A percentile compares a stretch with the other conserved stretches of the same genome.
Conservation (phyloP, 2,329 filamentous ascomycete genomes). For the Epichloe scottii region DNA sequence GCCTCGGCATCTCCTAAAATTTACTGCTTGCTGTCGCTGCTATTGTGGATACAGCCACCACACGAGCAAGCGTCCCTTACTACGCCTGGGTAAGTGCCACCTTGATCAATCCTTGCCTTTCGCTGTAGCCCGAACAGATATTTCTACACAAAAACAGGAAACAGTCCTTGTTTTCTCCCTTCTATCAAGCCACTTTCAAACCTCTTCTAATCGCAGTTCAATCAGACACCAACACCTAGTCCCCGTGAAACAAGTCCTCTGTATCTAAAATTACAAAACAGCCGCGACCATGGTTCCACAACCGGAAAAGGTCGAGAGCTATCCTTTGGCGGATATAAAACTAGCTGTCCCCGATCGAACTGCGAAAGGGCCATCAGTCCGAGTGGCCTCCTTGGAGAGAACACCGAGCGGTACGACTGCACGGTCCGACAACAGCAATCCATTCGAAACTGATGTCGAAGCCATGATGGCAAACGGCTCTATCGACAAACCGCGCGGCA, state of each 20-base stretch:
- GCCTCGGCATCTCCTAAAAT: too few species aligned
- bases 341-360: conserved; percentile 17
- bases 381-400: conserved; percentile 7
- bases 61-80: background rate
- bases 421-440: conserved; percentile 30
- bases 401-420: conserved; percentile 30
- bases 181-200: background rate
- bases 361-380: conserved; percentile 1
- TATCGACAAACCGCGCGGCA: conserved; percentile 19
- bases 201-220: background rate
- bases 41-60: background rate
- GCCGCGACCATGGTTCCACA: conserved; percentile 11
- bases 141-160: background rate
- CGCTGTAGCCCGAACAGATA: background rate
- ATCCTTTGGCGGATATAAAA: conserved; percentile 9
- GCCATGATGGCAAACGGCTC: conserved; percentile 32
- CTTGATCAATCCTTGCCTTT: background rate
- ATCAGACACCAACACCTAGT: background rate
- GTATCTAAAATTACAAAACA: background rate
- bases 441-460: conserved; percentile 47
- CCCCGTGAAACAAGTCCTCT: background rate
- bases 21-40: background rate
- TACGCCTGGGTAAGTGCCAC: background rate
- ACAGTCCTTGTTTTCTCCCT: background rate
- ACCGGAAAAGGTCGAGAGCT: conserved; percentile 13